Evolutionary conservation across 345 rosid species (phyloP), one percentile per base, ranked within the genome.

Genomic region (Pelargonium nanum): DNA sequence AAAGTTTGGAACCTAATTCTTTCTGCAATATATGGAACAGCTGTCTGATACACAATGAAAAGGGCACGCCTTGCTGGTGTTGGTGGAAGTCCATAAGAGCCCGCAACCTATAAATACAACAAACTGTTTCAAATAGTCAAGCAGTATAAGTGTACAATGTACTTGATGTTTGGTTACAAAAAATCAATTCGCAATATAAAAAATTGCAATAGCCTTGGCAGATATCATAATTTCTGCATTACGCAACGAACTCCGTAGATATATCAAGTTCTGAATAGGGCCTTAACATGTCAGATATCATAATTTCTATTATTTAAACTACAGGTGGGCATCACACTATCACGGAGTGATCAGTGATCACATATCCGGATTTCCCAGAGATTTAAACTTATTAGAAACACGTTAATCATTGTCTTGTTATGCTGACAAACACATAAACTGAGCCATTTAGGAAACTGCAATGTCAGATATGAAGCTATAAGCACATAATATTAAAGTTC

Each of bases 61-160:
- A 93, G 87, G 53, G 87, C 83, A 32, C 94, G 91, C 75, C 91
- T 84, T 17, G 99, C 99, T 5, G 94, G 99, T 26, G 96, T 89
- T n/a, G 97, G 99, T 28, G 96, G 77, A 63, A 89, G 91, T 26
- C 91, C 84, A 64, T 80, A 73, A 55, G 81, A 77, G 66, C 96
- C 94, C 51, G 89, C 75, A 73, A 89, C 94, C 97, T 86, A 72
- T 55, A 24, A 56, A 65, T 53, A 75, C 25, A 56, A 53, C 48
- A 28, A 58, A 20, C 51, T 53, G 25, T 20, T 23, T 56, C 62
- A 57, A 74, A 57, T 53, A 59, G 28, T n/a, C 8, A 44, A 51
- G 63, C 19, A 30, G 24, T 26, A 30, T 30, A 40, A 8, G 15
- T 10, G 48, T 40, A 17, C 48, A 8, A 40, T 2, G 15, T 6